These are phyloP conservation scores for Neophaeococcomyces mojaviensis DNA, from an alignment of 2,329 filamentous ascomycete species.

Conservation along the genomic window DNA sequence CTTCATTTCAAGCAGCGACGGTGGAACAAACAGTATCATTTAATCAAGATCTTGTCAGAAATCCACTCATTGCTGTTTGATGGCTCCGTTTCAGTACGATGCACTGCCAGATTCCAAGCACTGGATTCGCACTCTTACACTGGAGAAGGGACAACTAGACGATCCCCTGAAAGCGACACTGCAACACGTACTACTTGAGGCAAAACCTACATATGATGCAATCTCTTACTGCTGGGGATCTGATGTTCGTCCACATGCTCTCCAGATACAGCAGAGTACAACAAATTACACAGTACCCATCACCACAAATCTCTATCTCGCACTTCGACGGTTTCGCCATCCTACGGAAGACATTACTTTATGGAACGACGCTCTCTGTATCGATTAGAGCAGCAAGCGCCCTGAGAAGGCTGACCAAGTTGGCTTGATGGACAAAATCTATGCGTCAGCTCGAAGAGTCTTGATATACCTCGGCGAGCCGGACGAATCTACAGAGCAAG, in stretches of 20 bases:
- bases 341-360: not conserved
- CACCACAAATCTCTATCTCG: not conserved
- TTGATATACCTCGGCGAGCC: not conserved
- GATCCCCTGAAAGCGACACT: not conserved
- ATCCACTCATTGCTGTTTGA: too few species aligned
- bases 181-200: not conserved
- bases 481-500: not conserved
- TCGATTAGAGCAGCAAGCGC: not conserved
- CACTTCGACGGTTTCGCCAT: not conserved
- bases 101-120: too few species aligned
- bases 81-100: too few species aligned
- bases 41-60: too few species aligned
- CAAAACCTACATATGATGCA: not conserved
- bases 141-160: not conserved
- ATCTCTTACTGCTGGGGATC: not conserved
- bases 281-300: not conserved
- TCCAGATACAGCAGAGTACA: not conserved
- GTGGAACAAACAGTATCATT: too few species aligned
- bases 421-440: not conserved
- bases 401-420: not conserved
- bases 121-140: too few species aligned
- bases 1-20: too few species aligned
- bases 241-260: not conserved
- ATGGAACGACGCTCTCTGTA: slow-evolving; percentile 8
- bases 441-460: not conserved